These are phyloP conservation scores for Babesia microti DNA, from an alignment of 169 alveolate species.

Conservation along the genomic window DNA sequence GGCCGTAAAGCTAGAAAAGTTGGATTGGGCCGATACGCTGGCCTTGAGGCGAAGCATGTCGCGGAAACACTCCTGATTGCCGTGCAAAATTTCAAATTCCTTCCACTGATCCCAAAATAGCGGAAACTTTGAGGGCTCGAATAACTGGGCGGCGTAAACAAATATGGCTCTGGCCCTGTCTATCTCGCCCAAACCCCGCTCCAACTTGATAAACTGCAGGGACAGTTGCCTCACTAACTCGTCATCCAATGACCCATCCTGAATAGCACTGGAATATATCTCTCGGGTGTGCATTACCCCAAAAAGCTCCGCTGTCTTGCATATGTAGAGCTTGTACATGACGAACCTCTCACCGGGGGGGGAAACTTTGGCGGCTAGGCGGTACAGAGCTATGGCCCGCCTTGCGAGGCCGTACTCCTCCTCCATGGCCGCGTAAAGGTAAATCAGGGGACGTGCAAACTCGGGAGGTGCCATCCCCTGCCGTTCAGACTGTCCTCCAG, in stretches of 20 bases:
- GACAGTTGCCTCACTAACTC: conserved; percentile 71
- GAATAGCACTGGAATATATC: conserved; percentile 55
- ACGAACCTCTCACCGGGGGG: conserved; percentile 66
- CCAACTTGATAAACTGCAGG: conserved; percentile 76
- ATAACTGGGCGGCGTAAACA: conserved; percentile 71
- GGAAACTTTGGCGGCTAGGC: conserved; percentile 69
- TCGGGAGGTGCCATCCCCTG: conserved; percentile 55
- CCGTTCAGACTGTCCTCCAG: conserved; percentile 37
- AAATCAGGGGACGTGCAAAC: conserved; percentile 52
- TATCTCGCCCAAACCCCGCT: conserved; percentile 82
- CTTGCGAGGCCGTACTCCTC: conserved; percentile 82
- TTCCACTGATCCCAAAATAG: conserved; percentile 76
- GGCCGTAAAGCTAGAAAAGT: conserved; percentile 32
- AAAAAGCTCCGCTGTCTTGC: conserved; percentile 76
- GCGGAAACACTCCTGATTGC: conserved; percentile 80
- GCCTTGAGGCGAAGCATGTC: conserved; percentile 72
- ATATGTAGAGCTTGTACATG: conserved; percentile 69
- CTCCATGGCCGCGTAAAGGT: conserved; percentile 78
- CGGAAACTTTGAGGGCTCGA: conserved; percentile 72
- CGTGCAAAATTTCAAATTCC: conserved; percentile 83
- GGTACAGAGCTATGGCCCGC: conserved; percentile 75
- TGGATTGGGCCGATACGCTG: conserved; percentile 35
- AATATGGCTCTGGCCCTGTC: conserved; percentile 86
- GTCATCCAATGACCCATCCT: conserved; percentile 41
- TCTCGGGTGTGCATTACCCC: conserved; percentile 81